These are phyloP conservation scores for Dalechampia spathulata DNA, from an alignment of 441 rosid genomes.

Conservation along the genomic window DNA sequence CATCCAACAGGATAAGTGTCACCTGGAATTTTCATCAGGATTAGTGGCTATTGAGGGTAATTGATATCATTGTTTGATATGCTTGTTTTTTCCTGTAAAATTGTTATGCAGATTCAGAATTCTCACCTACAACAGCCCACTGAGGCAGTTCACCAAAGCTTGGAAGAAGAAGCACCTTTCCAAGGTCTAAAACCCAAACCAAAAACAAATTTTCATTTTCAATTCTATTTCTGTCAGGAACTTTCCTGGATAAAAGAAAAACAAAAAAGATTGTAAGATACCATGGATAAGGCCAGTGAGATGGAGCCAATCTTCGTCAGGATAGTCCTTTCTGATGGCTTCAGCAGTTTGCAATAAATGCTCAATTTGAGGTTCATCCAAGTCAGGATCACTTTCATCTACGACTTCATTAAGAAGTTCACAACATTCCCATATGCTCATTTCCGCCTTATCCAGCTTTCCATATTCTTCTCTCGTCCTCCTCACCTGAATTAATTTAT, in stretches of 20 bases:
- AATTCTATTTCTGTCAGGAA: too few relatives aligned
- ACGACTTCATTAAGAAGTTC: slow-evolving; percentile 71
- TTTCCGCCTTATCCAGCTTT: slow-evolving; percentile 50
- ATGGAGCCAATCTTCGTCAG: slow-evolving; percentile 84
- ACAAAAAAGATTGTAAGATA: slow-evolving; percentile 10
- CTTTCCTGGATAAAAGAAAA: too few relatives aligned
- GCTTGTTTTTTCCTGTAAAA: not conserved
- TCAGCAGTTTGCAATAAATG: slow-evolving; percentile 92
- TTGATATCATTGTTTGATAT: not conserved
- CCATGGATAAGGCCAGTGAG: slow-evolving; percentile 89
- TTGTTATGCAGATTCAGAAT: not conserved
- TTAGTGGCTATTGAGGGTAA: not conserved
- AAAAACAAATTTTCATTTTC: not conserved
- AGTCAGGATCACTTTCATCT: slow-evolving; percentile 92
- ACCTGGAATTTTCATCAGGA: slow-evolving; percentile 27
- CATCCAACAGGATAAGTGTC: slow-evolving; percentile 91
- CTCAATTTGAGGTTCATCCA: slow-evolving; percentile 88
- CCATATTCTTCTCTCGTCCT: slow-evolving; percentile 66
- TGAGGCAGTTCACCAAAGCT: slow-evolving; percentile 83
- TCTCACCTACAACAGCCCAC: slow-evolving; percentile 94
- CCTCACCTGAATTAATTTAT: slow-evolving; percentile 34
- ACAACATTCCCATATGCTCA: slow-evolving; percentile 98
- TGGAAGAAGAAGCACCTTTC: slow-evolving; percentile 72
- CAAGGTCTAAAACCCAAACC: slow-evolving; percentile 45
- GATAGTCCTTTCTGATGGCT: slow-evolving; percentile 78